Base-by-base conservation (phyloP, 169 alveolate species). In the Sarcocystis neurona region DNA sequence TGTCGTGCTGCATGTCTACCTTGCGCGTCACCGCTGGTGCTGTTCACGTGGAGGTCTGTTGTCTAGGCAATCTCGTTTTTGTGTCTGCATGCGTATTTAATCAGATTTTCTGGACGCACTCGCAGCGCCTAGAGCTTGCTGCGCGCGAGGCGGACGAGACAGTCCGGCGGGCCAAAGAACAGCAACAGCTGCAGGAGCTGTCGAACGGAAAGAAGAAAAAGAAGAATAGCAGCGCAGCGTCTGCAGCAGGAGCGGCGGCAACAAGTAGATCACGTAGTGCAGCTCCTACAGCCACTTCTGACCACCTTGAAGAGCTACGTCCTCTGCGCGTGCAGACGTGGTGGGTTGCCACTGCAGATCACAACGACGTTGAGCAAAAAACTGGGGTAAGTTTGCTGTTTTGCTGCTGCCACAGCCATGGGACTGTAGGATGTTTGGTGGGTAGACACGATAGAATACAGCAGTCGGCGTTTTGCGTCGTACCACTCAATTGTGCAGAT, bases 281-380 rank as follows among this genome's bases (percentile, higher is more conserved):
- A 1, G 27, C 30, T 34, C 23, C 78, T 2, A 53, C 39, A 48
- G 53, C 58, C 43, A n/a, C 12, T 32, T 50, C 87, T 23, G 47
- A 6, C 12, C 46, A 41, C 41, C 41, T 10, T 23, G 70, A 23
- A 39, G 89, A 70, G 89, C 30, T 89, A 85, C 86, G 72, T 47
- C 32, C 60, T 18, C 87, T 63, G 66, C 70, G 89, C 41, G 87
- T 94, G n/a, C 93, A 89, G 82, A 93, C 95, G 8, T 94, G 96
- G 96, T 94, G 95, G 95, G 93, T 94, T 60, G 89, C 89, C 37
- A 93, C 93, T 20, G 96, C 95, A 6, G 93, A 91, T 43, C 96
- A 94, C 92, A 93, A 94, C 91, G 92, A 94, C 87, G 93, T 94
- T 43, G 95, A 93, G 79, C 85, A 85, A 37, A 85, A 50, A 48